phyloP scores from a whole-genome alignment of 1,284 basidiomycete genomes.

The Taiwanofungus camphoratus region DNA sequence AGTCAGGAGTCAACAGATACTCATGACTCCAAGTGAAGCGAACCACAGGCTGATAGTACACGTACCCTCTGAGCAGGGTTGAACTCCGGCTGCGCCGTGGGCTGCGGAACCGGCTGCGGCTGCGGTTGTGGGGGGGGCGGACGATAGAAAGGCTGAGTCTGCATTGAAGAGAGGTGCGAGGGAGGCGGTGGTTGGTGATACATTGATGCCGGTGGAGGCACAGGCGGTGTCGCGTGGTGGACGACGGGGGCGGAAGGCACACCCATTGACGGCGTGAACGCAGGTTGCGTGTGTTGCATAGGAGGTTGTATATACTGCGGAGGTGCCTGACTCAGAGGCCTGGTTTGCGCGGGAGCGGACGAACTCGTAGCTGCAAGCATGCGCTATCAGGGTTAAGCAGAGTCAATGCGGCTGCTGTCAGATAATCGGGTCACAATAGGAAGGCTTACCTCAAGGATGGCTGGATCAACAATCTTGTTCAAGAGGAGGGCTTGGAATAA shows the following conservation, averaged over 20 bases:
- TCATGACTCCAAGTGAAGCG: not conserved
- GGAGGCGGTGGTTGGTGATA: slow-evolving; percentile 26
- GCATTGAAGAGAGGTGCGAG: slow-evolving; percentile 28
- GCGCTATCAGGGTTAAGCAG: slow-evolving; percentile 33
- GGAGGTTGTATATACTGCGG: slow-evolving; percentile 21
- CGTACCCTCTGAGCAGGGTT: slow-evolving; percentile 20
- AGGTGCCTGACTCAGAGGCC: slow-evolving; percentile 22
- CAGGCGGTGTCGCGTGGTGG: slow-evolving; percentile 24
- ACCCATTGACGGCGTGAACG: slow-evolving; percentile 26
- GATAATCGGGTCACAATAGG: not conserved
- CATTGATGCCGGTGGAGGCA: slow-evolving; percentile 18
- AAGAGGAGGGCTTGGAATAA: slow-evolving; percentile 93
- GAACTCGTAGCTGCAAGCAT: slow-evolving; percentile 50
- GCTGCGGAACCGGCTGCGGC: slow-evolving; percentile 22
- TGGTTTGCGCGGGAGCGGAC: slow-evolving; percentile 23
- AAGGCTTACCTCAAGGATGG: slow-evolving; percentile 61
- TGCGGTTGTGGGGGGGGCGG: slow-evolving; percentile 21
- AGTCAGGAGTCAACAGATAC: slow-evolving; percentile 5
- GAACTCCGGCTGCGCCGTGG: slow-evolving; percentile 20
- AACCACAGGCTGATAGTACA: slow-evolving; percentile 19
- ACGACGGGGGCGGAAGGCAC: slow-evolving; percentile 25
- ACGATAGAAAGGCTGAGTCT: slow-evolving; percentile 39
- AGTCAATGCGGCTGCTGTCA: not conserved
- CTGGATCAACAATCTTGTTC: slow-evolving; percentile 91
- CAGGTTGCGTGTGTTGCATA: slow-evolving; percentile 32